phyloP scores from a whole-genome alignment of 371 early-diverging fungal species.

The Mortierella sp. region DNA sequence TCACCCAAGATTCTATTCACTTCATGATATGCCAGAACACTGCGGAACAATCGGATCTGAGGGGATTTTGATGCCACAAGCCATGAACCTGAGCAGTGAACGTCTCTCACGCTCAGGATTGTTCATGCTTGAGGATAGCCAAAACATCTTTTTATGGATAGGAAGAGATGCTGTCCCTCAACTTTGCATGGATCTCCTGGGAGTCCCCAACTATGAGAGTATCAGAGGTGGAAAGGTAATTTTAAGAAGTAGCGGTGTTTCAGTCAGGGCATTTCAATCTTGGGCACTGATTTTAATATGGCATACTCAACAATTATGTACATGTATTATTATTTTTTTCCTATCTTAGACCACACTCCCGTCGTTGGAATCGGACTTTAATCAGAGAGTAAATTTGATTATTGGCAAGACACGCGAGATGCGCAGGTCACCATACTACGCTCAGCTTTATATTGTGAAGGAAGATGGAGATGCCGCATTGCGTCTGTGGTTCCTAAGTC shows the following conservation, averaged over 20 bases:
- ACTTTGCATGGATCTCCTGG: conserved; percentile 79
- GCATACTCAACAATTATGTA: no score
- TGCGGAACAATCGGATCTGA: conserved; percentile 71
- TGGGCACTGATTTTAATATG: background rate
- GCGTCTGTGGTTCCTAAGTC: conserved; percentile 86
- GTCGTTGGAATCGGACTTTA: conserved; percentile 66
- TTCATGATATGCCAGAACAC: conserved; percentile 86
- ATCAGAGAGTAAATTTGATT: conserved; percentile 69
- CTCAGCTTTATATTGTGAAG: conserved; percentile 83
- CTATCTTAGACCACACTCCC: conserved; percentile 65
- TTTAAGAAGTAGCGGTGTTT: no score
- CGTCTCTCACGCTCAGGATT: conserved; percentile 86
- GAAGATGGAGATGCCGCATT: conserved; percentile 94
- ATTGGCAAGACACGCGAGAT: conserved; percentile 71
- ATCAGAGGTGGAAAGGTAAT: conserved; percentile 71
- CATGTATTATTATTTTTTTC: background rate
- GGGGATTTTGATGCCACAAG: conserved; percentile 77
- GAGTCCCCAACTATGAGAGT: conserved; percentile 70
- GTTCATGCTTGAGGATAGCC: conserved; percentile 87
- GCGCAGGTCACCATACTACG: conserved; percentile 72
- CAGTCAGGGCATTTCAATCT: no score
- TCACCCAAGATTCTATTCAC: conserved; percentile 85
- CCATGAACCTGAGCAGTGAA: conserved; percentile 87
- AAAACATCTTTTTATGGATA: conserved; percentile 91
- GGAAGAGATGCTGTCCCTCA: conserved; percentile 85